Evolutionary conservation across 192 early-diverging fungal genomes (phyloP).

Genomic region (Coemansia sp.): DNA sequence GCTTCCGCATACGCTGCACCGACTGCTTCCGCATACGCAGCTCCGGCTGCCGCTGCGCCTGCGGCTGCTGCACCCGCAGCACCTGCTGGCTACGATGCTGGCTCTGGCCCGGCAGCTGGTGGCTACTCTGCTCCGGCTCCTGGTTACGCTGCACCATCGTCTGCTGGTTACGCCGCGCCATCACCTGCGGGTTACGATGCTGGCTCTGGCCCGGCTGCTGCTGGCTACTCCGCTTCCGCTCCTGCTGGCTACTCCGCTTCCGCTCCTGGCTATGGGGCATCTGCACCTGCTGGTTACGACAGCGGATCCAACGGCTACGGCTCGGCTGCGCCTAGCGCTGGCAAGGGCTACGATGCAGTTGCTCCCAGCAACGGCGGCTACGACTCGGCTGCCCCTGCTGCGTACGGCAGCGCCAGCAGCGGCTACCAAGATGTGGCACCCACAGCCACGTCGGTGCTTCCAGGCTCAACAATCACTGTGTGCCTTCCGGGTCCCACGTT

Average conservation of each 20-base stretch:
- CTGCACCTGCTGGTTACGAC: conserved; percentile 10
- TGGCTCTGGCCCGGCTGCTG: conserved; percentile 12
- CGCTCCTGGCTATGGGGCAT: conserved; percentile 19
- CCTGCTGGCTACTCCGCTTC: conserved; percentile 22
- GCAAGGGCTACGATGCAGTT: conserved; percentile 11
- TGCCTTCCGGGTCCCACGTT: conserved; percentile 25
- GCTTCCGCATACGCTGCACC: conserved; percentile 1
- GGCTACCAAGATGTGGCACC: conserved; percentile 10
- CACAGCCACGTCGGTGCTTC: conserved; percentile 23
- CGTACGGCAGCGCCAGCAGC: conserved; percentile 5
- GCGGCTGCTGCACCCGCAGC: conserved; percentile 11
- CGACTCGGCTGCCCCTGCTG: conserved; percentile 19
- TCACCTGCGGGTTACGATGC: conserved; percentile 12
- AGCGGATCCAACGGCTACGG: conserved; percentile 6
- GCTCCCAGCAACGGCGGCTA: conserved; percentile 19
- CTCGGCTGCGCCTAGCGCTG: conserved; percentile 15
- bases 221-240: conserved; percentile 18
- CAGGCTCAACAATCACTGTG: conserved; percentile 30
- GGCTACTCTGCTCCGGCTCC: conserved; percentile 7
- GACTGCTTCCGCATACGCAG: conserved; percentile 16
- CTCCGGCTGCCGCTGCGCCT: conserved; percentile 13
- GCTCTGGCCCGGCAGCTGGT: too few species aligned
- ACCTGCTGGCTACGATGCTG: conserved; percentile 13
- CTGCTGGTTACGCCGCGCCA: conserved; percentile 4
- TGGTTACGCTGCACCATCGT: conserved; percentile 5